Evolutionary conservation across 2,329 filamentous ascomycete species (phyloP), one percentile per base, ranked within the genome.

Genomic region (Chaetomiaceae sp.): DNA sequence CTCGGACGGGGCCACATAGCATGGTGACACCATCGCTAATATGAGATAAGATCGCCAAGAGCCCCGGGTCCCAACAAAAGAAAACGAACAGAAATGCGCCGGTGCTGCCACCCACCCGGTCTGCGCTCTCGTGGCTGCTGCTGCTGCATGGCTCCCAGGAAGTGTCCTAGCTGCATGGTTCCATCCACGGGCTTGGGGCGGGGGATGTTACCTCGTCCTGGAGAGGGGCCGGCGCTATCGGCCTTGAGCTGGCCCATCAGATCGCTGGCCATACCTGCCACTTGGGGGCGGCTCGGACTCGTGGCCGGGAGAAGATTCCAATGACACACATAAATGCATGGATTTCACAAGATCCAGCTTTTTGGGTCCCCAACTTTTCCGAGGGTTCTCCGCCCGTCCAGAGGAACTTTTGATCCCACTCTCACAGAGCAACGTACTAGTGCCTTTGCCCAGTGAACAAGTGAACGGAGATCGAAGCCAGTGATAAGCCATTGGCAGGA

Each of bases 1-100:
- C 35, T 71, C 67, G 25, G 70, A 72, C n/a, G 64, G 30, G 17
- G 55, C 3, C n/a, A 23, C 44, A 35, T 57, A 35, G 30, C 10
- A 20, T 7, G 30, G 30, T 33, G 5, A n/a, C 7, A 19, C 19
- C 10, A n/a, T 9, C 20, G 20, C 7, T n/a, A 27, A 27, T 54
- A 37, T 48, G 53, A 43, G 44, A 53, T 45, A 55, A 55, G 53
- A 53, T 57, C 43, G 47, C 53, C 48, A 50, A 55, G 30, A 49
- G 17, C 19, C 20, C 33, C n/a, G 2, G 13, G n/a, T n/a, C n/a
- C n/a, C n/a, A n/a, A n/a, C n/a, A n/a, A n/a, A n/a, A n/a, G n/a
- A n/a, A n/a, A n/a, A n/a, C n/a, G n/a, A n/a, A n/a, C n/a, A n/a
- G n/a, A n/a, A n/a, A n/a, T n/a, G 35, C 23, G 19, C 23, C 37